Evolutionary conservation across 768 basidiomycete genomes (phyloP), one percentile per base, ranked within the genome.

Genomic region (Suillus subalutaceus): DNA sequence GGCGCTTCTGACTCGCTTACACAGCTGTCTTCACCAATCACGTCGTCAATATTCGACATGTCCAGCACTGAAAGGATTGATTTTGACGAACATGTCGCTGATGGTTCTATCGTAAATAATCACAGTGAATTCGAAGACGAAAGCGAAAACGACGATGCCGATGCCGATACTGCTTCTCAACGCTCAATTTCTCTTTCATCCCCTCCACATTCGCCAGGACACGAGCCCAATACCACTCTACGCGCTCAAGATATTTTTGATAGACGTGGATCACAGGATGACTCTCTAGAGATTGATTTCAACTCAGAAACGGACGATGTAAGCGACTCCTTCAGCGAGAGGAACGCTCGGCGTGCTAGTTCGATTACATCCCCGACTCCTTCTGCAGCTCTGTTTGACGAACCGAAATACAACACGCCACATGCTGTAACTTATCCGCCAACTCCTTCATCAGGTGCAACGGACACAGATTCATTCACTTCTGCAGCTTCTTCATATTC

Each of bases 91-190:
- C 65, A 64, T 59, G 68, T 16, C 23, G 13, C 55, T 41, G 62
- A 63, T 52, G 56, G 46, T 53, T 43, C 44, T 46, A 50, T 56
- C 40, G 37, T 56, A 40, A 50, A 67, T n/a, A 60, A 63, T 30
- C 58, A 20, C 58, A 59, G 58, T 41, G 58, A 59, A 59, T 30
- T 18, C 58, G 63, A 68, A 40, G 60, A 65, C 37, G 46, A 65
- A 44, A 63, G 61, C 67, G 65, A 64, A 20, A 77, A 77, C 63
- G 72, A 65, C 65, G 84, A 86, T 68, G 82, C 80, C 65, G 90
- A 90, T 68, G 87, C 83, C 65, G 92, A 93, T 72, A 92, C 90
- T 6, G 91, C 92, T 18, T 92, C 91, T 10, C 90, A 91, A 71
- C 86, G 84, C 48, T 93, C 92, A 1, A 90, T 93, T 61, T 85